These are phyloP conservation scores for Diaporthe destruens DNA, from an alignment of 2,329 filamentous ascomycete genomes.

Conservation along the genomic window DNA sequence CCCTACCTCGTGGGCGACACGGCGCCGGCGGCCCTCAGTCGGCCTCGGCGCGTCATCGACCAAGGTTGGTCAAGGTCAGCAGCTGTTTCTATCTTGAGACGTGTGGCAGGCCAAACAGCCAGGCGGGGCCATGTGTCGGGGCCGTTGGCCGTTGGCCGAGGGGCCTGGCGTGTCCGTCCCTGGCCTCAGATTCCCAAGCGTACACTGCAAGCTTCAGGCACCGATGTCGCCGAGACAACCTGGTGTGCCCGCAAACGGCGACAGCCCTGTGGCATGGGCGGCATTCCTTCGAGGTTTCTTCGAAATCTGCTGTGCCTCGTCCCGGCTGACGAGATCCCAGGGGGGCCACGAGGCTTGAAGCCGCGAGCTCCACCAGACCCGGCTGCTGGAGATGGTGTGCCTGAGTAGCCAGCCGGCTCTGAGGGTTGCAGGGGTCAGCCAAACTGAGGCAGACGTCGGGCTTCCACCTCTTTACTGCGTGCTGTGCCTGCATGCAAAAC, in stretches of 20 bases:
- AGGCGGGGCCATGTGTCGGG: conserved; percentile 1
- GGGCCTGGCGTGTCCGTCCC: conserved; percentile 6
- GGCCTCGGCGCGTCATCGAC: conserved; percentile 19
- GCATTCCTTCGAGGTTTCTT: conserved; percentile 21
- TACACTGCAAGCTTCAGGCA: conserved; percentile 5
- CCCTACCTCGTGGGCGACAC: conserved; percentile 14
- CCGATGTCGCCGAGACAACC: background rate
- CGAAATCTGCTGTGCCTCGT: conserved; percentile 21
- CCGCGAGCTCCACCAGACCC: conserved; percentile 18
- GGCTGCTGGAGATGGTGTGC: background rate
- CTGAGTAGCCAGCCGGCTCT: background rate
- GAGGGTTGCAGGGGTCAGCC: background rate
- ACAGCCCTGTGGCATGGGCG: conserved; percentile 24
- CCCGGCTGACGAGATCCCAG: conserved; percentile 34
- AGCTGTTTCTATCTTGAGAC: conserved; percentile 31
- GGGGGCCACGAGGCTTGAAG: conserved; percentile 29
- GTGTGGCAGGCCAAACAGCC: background rate
- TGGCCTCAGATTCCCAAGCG: background rate
- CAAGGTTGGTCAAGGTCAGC: background rate
- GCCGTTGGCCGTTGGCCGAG: background rate
- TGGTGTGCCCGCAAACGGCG: conserved; percentile 5
- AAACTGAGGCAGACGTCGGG: background rate
- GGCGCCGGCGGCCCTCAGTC: background rate
- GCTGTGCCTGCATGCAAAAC: conserved; percentile 5
- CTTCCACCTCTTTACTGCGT: background rate